These are phyloP conservation scores for Teratosphaeria epicoccoides DNA, from an alignment of 2,329 filamentous ascomycete genomes.

Conservation along the genomic window DNA sequence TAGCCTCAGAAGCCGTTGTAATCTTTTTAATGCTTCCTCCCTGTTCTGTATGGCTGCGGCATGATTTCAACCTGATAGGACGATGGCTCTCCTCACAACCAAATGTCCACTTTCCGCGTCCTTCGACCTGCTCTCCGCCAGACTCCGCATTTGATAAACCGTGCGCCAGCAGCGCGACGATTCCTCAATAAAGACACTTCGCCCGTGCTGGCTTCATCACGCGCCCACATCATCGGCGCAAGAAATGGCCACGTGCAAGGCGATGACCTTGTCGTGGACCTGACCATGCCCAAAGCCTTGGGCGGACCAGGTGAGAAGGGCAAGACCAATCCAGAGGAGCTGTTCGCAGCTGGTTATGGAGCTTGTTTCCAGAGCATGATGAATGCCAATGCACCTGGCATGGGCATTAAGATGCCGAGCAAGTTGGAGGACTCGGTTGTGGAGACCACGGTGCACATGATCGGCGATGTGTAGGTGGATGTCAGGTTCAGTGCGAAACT, in stretches of 20 bases:
- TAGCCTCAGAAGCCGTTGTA: no score
- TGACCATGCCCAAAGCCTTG: conserved; percentile 36
- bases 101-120: no score
- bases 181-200: neutral
- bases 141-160: no score
- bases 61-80: no score
- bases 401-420: conserved; percentile 34
- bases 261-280: conserved; percentile 25
- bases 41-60: no score
- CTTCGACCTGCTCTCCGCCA: no score
- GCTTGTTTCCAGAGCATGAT: conserved; percentile 40
- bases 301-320: conserved; percentile 31
- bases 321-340: conserved; percentile 38
- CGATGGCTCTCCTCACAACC: no score
- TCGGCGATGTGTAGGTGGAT: conserved; percentile 28
- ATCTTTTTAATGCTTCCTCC: no score
- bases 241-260: neutral
- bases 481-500: neutral
- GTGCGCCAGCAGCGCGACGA: no score
- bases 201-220: neutral
- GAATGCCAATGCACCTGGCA: conserved; percentile 32
- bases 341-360: conserved; percentile 39
- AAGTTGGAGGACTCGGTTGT: conserved; percentile 31
- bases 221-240: neutral
- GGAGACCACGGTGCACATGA: conserved; percentile 34